phyloP scores from a whole-genome alignment of 345 rosid genomes.

The Fremontodendron californicum region DNA sequence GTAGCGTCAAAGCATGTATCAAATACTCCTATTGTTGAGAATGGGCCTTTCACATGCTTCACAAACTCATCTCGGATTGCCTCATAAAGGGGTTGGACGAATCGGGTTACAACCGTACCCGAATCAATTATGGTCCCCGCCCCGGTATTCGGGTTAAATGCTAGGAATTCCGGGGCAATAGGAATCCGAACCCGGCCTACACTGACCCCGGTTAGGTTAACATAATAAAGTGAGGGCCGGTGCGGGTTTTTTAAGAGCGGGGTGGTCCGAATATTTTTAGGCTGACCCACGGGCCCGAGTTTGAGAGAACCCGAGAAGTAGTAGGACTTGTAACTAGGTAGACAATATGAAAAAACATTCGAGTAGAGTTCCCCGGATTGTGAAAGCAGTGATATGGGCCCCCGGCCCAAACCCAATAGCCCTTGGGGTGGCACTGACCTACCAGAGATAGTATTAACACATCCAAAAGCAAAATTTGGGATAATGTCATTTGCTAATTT shows the following conservation, averaged over 20 bases:
- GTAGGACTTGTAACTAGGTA: conserved; percentile 74
- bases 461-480: conserved; percentile 57
- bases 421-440: conserved; percentile 74
- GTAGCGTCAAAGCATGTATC: conserved; percentile 70
- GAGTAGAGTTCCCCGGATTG: conserved; percentile 63
- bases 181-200: conserved; percentile 53
- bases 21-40: conserved; percentile 65
- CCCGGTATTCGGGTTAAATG: conserved; percentile 59
- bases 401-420: conserved; percentile 76
- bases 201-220: conserved; percentile 71
- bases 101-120: conserved; percentile 81
- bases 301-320: conserved; percentile 82
- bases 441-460: conserved; percentile 51
- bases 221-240: conserved; percentile 79
- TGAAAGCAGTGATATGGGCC: conserved; percentile 62
- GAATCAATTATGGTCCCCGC: conserved; percentile 82
- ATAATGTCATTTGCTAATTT: conserved; percentile 41
- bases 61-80: conserved; percentile 56
- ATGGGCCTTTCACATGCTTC: too few relatives aligned
- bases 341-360: conserved; percentile 72
- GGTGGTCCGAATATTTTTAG: conserved; percentile 52
- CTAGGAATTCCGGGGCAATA: conserved; percentile 32
- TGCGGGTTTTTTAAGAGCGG: conserved; percentile 64
- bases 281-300: conserved; percentile 67
- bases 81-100: conserved; percentile 47